Conservation (phyloP, 2,329 filamentous ascomycete species). For the Hypoxylon sp. region DNA sequence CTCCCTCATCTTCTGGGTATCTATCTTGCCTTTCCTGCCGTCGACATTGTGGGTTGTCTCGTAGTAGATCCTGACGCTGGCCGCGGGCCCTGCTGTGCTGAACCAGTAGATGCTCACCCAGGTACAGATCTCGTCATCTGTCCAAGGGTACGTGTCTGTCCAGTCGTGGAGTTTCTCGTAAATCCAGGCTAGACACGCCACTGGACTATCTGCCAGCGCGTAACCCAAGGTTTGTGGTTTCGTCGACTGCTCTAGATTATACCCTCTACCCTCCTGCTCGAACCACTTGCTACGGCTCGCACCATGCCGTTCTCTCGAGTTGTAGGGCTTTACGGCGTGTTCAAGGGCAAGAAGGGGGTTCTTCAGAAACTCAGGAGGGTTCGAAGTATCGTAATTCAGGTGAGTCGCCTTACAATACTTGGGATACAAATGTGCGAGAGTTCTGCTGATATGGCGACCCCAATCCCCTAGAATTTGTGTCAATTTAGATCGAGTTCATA, state of each 20-base stretch:
- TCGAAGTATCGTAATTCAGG: constrained; percentile 67
- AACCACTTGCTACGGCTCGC: constrained; percentile 71
- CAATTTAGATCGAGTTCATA: neutral
- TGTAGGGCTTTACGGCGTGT: constrained; percentile 68
- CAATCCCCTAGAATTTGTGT: constrained; percentile 68
- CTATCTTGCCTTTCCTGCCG: constrained; percentile 44
- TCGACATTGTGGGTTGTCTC: constrained; percentile 65
- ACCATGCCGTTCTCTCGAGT: constrained; percentile 63
- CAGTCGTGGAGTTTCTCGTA: constrained; percentile 85
- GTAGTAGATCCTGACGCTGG: constrained; percentile 79
- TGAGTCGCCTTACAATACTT: constrained; percentile 70
- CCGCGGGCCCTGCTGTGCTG: constrained; percentile 74
- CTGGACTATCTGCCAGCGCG: constrained; percentile 75
- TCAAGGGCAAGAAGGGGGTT: constrained; percentile 70
- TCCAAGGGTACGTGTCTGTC: constrained; percentile 80
- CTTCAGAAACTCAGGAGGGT: constrained; percentile 62
- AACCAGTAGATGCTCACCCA: constrained; percentile 83
- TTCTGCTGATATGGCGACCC: constrained; percentile 75
- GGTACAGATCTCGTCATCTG: constrained; percentile 79
- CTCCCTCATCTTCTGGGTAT: constrained; percentile 19
- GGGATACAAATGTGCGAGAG: constrained; percentile 71
- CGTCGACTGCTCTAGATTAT: constrained; percentile 72
- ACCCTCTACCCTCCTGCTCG: constrained; percentile 66
- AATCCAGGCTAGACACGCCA: constrained; percentile 81
- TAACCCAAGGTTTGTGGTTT: constrained; percentile 81